Conservation (phyloP, 2,329 filamentous ascomycete genomes). For the Hypoxylon sp. region DNA sequence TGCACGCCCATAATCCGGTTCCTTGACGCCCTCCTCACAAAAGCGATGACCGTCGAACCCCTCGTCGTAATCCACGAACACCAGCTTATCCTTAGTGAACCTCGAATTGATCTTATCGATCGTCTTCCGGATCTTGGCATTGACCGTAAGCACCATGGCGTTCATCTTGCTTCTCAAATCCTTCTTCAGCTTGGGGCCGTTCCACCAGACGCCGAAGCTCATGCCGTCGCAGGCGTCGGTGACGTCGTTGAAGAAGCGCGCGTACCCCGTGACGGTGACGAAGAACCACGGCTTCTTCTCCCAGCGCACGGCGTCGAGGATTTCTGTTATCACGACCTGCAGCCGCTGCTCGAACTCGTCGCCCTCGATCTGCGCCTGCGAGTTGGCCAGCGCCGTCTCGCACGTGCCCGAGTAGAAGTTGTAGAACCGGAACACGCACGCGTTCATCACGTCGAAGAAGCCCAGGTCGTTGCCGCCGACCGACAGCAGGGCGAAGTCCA, state of each 20-base stretch:
- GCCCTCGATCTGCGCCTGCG: constrained; percentile 52
- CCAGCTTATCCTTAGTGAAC: constrained; percentile 54
- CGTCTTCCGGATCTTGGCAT: constrained; percentile 54
- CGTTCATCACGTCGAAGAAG: constrained; percentile 63
- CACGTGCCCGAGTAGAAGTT: constrained; percentile 61
- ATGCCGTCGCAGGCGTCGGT: constrained; percentile 58
- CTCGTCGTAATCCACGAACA: constrained; percentile 60
- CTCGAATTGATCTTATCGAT: constrained; percentile 54
- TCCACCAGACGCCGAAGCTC: constrained; percentile 61
- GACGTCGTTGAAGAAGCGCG: constrained; percentile 60
- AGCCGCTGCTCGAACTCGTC: constrained; percentile 56
- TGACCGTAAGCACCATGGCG: constrained; percentile 57
- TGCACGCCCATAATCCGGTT: constrained; percentile 58
- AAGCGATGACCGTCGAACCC: constrained; percentile 61
- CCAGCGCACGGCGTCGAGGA: constrained; percentile 58
- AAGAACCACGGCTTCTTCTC: constrained; percentile 58
- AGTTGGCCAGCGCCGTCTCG: constrained; percentile 53
- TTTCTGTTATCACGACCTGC: constrained; percentile 56
- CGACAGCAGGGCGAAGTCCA: constrained; percentile 60
- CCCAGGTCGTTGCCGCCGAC: constrained; percentile 63
- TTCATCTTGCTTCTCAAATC: constrained; percentile 58
- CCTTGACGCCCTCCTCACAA: constrained; percentile 54
- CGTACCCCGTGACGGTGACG: constrained; percentile 61
- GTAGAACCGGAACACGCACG: constrained; percentile 63
- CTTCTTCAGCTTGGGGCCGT: constrained; percentile 56